phyloP scores from a whole-genome alignment of 139 green algal species.

The Micromonas commoda region DNA sequence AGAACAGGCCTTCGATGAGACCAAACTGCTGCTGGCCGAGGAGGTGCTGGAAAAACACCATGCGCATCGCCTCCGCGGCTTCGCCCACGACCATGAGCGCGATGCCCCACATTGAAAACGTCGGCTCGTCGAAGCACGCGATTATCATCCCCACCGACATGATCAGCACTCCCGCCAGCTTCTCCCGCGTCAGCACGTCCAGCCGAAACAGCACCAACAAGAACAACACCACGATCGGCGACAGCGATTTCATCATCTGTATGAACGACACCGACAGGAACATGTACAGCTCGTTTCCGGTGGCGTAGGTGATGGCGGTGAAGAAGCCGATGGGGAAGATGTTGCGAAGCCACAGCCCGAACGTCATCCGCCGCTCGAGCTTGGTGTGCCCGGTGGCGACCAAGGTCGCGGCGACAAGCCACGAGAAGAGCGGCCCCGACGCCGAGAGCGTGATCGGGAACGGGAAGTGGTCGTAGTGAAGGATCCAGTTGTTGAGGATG shows the following conservation, averaged over 20 bases:
- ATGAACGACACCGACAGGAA: constrained; percentile 96
- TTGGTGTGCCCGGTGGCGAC: background rate
- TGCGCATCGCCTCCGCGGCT: constrained; percentile 6
- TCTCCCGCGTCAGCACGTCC: constrained; percentile 2
- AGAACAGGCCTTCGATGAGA: constrained; percentile 17
- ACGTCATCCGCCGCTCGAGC: background rate
- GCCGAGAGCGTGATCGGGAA: constrained; percentile 80
- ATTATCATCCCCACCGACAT: constrained; percentile 15
- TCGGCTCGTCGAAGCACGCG: constrained; percentile 11
- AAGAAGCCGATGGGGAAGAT: constrained; percentile 82
- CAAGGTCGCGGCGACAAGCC: background rate
- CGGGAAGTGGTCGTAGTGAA: constrained; percentile 75
- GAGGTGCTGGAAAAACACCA: constrained; percentile 21
- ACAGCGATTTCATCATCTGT: constrained; percentile 94
- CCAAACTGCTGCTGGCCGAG: background rate
- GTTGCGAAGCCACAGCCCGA: constrained; percentile 13
- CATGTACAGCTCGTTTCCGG: constrained; percentile 91
- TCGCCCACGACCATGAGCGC: constrained; percentile 10
- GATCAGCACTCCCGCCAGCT: background rate
- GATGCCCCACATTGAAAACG: background rate
- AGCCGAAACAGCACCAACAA: constrained; percentile 20
- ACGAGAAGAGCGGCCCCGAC: constrained; percentile 84
- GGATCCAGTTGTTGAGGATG: constrained; percentile 87
- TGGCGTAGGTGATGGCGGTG: constrained; percentile 89
- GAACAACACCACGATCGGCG: constrained; percentile 72